Base-by-base conservation (phyloP, 768 basidiomycete species). In the Suillus discolor region DNA sequence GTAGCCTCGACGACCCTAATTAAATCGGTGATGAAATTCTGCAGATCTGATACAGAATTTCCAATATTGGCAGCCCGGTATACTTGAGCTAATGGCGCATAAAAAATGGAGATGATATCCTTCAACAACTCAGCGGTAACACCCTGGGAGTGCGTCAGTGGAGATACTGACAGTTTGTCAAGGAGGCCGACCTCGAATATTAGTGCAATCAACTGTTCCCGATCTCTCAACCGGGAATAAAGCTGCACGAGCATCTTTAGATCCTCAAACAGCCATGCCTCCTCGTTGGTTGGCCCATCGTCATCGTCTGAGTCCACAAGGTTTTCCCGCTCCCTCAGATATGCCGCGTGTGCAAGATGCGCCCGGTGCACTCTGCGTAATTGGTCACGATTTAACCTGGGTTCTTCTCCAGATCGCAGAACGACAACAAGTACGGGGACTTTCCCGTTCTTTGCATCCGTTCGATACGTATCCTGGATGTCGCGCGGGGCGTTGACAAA, bases 21-120 rank as follows among this genome's bases (percentile, higher is more conserved):
- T 64, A 99, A 84, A 74, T 99, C 97, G 68, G 91, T 96, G 71
- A 99, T 85, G 73, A 99, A 99, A 70, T 84, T 93, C 78, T 99
- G 97, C 59, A 98, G 72, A 75, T 99, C 97, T 38, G 87, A 82
- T 0, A 99, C 74, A 1, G 96, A 99, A 75, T 99, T 97, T 13
- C 93, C 91, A 62, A 99, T 98, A 74, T 92, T 97, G 6, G 97
- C 97, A 12, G 97, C 97, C 71, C 93, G 89, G 79, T 99, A 99
- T 2, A 99, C 97, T 73, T 97, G 94, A 2, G 97, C 97, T 31
- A 99, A 81, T 2, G 97, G 97, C 1, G 96, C 80, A 77, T 99
- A 99, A 78, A 99, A 99, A 65, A 99, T 99, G 23, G 97, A 98
- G 71, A 99, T 94, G 66, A 99, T 98, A 75, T 99, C 97, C 77